These are phyloP conservation scores for Lactifluus hygrophoroides DNA, from an alignment of 768 basidiomycete genomes.

Conservation along the genomic window DNA sequence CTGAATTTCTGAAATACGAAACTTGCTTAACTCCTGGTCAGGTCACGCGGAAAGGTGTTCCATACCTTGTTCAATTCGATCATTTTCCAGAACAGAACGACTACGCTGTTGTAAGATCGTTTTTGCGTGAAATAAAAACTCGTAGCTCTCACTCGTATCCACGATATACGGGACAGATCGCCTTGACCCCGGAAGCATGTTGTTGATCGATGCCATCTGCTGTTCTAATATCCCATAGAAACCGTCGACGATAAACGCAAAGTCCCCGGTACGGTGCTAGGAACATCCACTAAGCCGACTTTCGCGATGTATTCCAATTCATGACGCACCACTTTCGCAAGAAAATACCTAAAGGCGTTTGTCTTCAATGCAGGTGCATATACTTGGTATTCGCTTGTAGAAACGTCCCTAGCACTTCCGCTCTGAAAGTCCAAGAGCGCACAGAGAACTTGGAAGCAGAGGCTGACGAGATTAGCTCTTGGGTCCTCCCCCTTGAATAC, in stretches of 20 bases:
- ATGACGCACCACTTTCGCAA: constrained; percentile 49
- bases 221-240: constrained; percentile 60
- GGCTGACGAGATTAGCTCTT: constrained; percentile 59
- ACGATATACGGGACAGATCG: constrained; percentile 75
- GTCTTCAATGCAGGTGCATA: constrained; percentile 52
- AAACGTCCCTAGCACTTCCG: constrained; percentile 53
- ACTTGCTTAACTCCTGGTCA: background rate
- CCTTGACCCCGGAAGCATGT: constrained; percentile 76
- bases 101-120: constrained; percentile 29
- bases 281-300: background rate
- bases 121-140: background rate
- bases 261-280: constrained; percentile 86
- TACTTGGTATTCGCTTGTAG: constrained; percentile 36
- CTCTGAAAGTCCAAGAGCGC: constrained; percentile 76
- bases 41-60: background rate
- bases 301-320: background rate
- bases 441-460: constrained; percentile 70
- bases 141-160: constrained; percentile 55
- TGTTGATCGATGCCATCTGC: constrained; percentile 64
- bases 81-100: constrained; percentile 83
- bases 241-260: constrained; percentile 74
- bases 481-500: constrained; percentile 86
- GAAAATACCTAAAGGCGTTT: constrained; percentile 88
- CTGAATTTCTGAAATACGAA: constrained; percentile 70
- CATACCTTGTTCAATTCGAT: constrained; percentile 85